Conservation (phyloP, 148 eudicot species). For the Cornus suecica region DNA sequence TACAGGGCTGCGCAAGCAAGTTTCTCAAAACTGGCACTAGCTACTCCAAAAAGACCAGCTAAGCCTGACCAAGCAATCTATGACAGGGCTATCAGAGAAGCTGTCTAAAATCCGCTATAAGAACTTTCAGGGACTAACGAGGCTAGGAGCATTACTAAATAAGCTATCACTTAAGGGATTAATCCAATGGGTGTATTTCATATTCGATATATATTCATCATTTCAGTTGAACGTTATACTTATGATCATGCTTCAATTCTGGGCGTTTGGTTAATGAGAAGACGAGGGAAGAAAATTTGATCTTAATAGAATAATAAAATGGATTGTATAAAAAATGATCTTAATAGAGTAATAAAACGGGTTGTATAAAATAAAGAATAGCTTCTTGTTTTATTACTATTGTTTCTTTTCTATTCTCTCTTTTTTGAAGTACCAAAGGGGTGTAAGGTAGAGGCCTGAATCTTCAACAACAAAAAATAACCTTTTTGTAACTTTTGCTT, state of each 20-base stretch:
- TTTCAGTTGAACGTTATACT: not conserved
- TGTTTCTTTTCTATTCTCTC: not conserved
- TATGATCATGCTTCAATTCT: not conserved
- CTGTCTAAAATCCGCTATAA: no score
- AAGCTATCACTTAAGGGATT: not conserved
- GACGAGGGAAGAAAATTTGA: not conserved
- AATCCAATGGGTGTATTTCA: not conserved
- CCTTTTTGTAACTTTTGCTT: not conserved
- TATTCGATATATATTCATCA: not conserved
- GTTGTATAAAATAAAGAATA: not conserved
- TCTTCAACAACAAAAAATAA: not conserved
- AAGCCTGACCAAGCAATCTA: no score
- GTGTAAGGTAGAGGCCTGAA: not conserved
- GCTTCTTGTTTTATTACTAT: not conserved
- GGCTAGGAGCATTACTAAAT: no score
- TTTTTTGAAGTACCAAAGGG: not conserved
- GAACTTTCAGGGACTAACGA: no score
- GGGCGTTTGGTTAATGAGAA: not conserved
- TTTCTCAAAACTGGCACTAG: no score
- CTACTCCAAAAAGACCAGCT: no score
- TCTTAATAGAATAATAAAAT: no score
- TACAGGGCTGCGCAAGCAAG: no score
- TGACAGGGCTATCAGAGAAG: no score
- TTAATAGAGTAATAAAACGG: no score
- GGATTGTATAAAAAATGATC: not conserved